Conservation (phyloP, 306 rosid genomes). For the Calophaca sinica region DNA sequence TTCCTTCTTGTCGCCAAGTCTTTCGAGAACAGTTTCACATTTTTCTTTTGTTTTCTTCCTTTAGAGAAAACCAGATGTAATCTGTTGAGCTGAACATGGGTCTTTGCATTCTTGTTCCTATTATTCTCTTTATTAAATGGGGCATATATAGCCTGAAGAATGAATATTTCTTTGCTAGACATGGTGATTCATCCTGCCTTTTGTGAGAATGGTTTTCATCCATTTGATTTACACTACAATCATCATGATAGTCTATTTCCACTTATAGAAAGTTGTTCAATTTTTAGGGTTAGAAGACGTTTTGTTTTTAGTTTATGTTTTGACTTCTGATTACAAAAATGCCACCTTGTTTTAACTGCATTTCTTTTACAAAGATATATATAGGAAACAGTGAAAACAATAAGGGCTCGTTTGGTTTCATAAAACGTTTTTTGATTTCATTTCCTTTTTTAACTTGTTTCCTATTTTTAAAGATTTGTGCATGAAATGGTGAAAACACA, state of each 20-base stretch:
- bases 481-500: no score
- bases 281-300: background rate
- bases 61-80: background rate
- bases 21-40: background rate
- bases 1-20: constrained; percentile 25
- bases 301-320: background rate
- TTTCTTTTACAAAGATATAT: no score
- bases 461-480: no score
- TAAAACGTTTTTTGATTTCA: no score
- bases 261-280: constrained; percentile 9
- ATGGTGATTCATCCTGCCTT: background rate
- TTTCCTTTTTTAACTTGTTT: no score
- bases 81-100: background rate
- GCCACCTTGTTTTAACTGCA: no score
- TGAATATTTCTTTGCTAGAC: constrained; percentile 7
- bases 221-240: constrained; percentile 34
- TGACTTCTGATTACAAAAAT: background rate
- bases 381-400: no score
- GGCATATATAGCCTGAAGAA: background rate
- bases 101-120: constrained; percentile 13
- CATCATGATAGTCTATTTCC: constrained; percentile 36
- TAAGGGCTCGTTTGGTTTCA: no score
- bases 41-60: constrained; percentile 25
- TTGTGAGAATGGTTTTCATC: no score
- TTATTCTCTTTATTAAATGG: constrained; percentile 26